phyloP scores from a whole-genome alignment of 1,284 basidiomycete species.

The Mycocalia duriaeana region DNA sequence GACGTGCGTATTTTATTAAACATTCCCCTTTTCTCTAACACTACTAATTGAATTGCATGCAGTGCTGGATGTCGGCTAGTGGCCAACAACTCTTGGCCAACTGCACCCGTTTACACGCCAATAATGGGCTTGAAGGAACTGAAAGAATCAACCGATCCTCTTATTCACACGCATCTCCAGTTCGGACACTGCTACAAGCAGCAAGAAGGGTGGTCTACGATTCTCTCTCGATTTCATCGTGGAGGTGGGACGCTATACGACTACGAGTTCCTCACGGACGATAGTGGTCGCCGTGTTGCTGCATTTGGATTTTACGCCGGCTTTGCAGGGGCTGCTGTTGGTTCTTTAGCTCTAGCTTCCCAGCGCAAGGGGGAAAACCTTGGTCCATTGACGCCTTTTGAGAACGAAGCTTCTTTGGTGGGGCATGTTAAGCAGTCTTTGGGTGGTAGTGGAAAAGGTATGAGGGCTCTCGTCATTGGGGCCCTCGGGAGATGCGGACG shows the following conservation, averaged over 20 bases:
- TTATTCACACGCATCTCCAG: slow-evolving; percentile 95
- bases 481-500: slow-evolving; percentile 93
- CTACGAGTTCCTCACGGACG: slow-evolving; percentile 93
- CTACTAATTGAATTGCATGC: slow-evolving; percentile 8
- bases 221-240: slow-evolving; percentile 84
- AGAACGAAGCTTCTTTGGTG: slow-evolving; percentile 82
- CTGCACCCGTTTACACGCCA: slow-evolving; percentile 68
- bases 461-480: slow-evolving; percentile 92
- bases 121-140: slow-evolving; percentile 98
- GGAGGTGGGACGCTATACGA: slow-evolving; percentile 93
- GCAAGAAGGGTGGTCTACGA: slow-evolving; percentile 89
- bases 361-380: slow-evolving; percentile 60
- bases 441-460: slow-evolving; percentile 67
- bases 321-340: slow-evolving; percentile 94
- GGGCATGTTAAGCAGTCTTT: slow-evolving; percentile 64
- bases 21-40: not conserved
- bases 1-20: slow-evolving; percentile 52
- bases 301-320: slow-evolving; percentile 99
- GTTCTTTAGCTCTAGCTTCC: slow-evolving; percentile 79
- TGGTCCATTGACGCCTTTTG: slow-evolving; percentile 73
- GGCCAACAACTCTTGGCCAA: slow-evolving; percentile 87
- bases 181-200: slow-evolving; percentile 99
- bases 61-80: slow-evolving; percentile 78
- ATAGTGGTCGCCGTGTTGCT: slow-evolving; percentile 85
- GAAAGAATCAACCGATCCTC: slow-evolving; percentile 72